These are phyloP conservation scores for Fraxinus quadrangulata DNA, from an alignment of 257 asterid genomes.

Conservation along the genomic window DNA sequence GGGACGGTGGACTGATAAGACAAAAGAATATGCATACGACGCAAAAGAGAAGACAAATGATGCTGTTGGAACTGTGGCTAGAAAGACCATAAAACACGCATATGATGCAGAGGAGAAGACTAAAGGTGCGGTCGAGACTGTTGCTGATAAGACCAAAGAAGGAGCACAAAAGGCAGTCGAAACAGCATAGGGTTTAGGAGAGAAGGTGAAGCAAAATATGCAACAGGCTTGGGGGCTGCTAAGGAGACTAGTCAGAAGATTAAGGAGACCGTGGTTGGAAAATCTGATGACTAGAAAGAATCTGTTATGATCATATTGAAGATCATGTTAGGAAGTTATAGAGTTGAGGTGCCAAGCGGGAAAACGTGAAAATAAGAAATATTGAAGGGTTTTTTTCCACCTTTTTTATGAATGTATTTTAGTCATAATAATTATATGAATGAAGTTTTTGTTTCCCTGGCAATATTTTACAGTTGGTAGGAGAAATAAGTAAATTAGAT, in stretches of 20 bases:
- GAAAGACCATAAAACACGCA: constrained; percentile 38
- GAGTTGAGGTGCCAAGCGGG: too few species aligned
- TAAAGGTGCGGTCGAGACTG: constrained; percentile 27
- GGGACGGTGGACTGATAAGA: constrained; percentile 29
- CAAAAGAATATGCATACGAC: constrained; percentile 16
- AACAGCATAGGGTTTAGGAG: constrained; percentile 33
- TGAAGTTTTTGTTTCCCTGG: too few species aligned
- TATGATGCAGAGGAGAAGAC: constrained; percentile 37
- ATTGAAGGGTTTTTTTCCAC: too few species aligned
- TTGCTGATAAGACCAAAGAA: constrained; percentile 43
- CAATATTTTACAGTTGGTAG: too few species aligned
- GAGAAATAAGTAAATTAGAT: too few species aligned
- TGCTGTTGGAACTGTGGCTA: constrained; percentile 33
- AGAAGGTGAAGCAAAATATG: constrained; percentile 43
- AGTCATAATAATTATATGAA: too few species aligned
- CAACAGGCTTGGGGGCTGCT: constrained; percentile 34
- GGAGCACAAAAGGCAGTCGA: constrained; percentile 34
- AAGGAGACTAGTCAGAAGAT: constrained; percentile 50
- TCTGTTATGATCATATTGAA: constrained; percentile 41
- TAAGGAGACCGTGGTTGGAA: constrained; percentile 69
- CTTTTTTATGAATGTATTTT: too few species aligned
- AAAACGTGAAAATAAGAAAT: neutral
- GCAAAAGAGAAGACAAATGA: constrained; percentile 39
- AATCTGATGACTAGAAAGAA: constrained; percentile 34
- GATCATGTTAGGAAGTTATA: constrained; percentile 41